phyloP scores from a whole-genome alignment of 441 rosid genomes.

The Euphorbia celastroides region DNA sequence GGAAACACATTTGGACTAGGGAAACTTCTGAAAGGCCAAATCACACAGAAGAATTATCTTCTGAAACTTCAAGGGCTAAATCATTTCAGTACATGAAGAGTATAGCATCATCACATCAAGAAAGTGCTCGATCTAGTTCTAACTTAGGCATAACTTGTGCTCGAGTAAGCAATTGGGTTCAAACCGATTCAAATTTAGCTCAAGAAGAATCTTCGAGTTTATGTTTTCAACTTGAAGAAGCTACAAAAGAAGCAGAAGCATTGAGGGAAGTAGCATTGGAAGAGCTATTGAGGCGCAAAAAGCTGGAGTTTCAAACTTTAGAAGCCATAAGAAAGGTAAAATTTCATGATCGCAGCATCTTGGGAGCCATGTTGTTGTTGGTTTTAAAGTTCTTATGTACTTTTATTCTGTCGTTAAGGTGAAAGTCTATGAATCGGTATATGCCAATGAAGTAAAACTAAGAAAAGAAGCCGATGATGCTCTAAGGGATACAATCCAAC shows the following conservation, averaged over 20 bases:
- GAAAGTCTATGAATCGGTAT: slow-evolving; percentile 35
- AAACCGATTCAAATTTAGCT: slow-evolving; percentile 21
- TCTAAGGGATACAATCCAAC: slow-evolving; percentile 24
- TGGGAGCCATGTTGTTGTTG: neutral
- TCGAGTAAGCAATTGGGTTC: slow-evolving; percentile 24
- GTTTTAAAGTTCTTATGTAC: neutral
- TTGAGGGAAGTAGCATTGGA: slow-evolving; percentile 27
- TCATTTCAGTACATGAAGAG: slow-evolving; percentile 22
- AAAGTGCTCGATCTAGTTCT: slow-evolving; percentile 24
- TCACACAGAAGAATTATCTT: slow-evolving; percentile 14
- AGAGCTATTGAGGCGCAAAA: slow-evolving; percentile 31
- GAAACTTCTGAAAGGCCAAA: slow-evolving; percentile 36
- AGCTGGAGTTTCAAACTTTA: slow-evolving; percentile 38
- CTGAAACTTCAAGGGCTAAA: slow-evolving; percentile 21
- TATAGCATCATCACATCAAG: slow-evolving; percentile 16
- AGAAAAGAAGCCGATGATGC: slow-evolving; percentile 44
- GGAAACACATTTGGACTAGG: slow-evolving; percentile 51
- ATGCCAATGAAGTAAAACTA: slow-evolving; percentile 36
- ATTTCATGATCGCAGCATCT: neutral
- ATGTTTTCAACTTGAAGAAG: slow-evolving; percentile 28
- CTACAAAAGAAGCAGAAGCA: slow-evolving; percentile 27
- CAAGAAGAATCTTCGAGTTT: slow-evolving; percentile 20
- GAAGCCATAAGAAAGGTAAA: slow-evolving; percentile 49
- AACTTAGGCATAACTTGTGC: slow-evolving; percentile 17
- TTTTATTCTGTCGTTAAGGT: slow-evolving; percentile 17